Evolutionary conservation across 345 rosid genomes (phyloP), one percentile per base, ranked within the genome.

Genomic region (Kandelia obovata): DNA sequence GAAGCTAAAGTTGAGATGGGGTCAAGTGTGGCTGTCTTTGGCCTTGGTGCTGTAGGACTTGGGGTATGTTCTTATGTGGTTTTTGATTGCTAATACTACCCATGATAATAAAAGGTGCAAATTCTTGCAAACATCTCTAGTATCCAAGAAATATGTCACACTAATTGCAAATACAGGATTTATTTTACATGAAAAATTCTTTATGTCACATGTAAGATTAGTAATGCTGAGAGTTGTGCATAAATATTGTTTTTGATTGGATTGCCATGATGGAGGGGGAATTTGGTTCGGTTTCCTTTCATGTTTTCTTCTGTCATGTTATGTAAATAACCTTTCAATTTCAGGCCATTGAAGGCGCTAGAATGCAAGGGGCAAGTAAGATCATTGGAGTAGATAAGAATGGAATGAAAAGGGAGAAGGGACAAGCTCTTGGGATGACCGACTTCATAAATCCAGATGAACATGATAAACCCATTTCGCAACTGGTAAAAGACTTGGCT

Each of bases 11-110:
- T 89, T 65, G 78, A 79, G 68, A 53, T 31, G 6, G 90, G 91
- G 58, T 86, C 97, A 20, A 78, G 70, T 32, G 87, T 89, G 0
- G 91, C 87, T 61, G 82, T 87, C 61, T 73, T 91, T 6, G 97
- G 96, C 52, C 86, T 91, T 52, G 97, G 95, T 58, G 84, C 88
- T 20, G 95, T 88, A 47, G 91, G 95, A 20, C 82, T 88, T 26
- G 89, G 92, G 74, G 90, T 83, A 79, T 20, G 64, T 53, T 21
- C 16, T 25, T 8, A 2, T 30, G 5, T 0, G 25, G 7, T 28
- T 49, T 20, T 23, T 1, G 19, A 43, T 43, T 43, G 13, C 49
- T 2, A 3, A 43, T 13, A 19, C 49, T 43, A 11, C 37, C 37
- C 37, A 7, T 34, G 37, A 6, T 39, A 11, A 43, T 13, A 43